phyloP scores from a whole-genome alignment of 1,139 yeast species.

The Pichia sp. region DNA sequence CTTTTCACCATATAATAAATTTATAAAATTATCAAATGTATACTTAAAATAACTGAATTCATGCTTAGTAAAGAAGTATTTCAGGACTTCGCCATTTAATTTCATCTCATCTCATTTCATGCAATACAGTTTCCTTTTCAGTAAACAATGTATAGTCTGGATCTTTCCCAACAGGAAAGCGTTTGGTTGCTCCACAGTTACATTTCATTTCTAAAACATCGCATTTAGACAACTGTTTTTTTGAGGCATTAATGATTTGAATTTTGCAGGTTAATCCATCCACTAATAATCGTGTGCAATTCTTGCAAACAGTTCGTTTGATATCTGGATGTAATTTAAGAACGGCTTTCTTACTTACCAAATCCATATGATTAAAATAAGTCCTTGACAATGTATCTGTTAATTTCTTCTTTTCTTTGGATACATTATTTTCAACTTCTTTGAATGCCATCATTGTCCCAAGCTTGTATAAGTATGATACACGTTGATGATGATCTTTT shows the following conservation, averaged over 20 bases:
- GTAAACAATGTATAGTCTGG: constrained; percentile 30
- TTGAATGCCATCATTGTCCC: constrained; percentile 31
- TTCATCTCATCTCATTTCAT: constrained; percentile 1
- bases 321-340: constrained; percentile 53
- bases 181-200: constrained; percentile 33
- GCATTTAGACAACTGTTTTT: constrained; percentile 23
- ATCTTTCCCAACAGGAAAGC: constrained; percentile 37
- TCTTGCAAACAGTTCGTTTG: constrained; percentile 58
- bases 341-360: constrained; percentile 59
- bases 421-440: not conserved
- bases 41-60: too few relatives aligned
- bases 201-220: constrained; percentile 33
- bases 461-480: constrained; percentile 52
- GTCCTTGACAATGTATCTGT: constrained; percentile 41
- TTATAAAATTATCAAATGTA: too few relatives aligned
- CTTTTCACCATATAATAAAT: too few relatives aligned
- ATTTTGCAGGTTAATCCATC: constrained; percentile 39
- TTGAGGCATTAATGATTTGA: constrained; percentile 32
- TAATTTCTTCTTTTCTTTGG: constrained; percentile 12
- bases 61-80: too few relatives aligned
- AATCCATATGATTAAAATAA: constrained; percentile 41
- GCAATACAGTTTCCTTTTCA: constrained; percentile 21
- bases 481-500: constrained; percentile 52
- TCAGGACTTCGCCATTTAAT: too few relatives aligned
- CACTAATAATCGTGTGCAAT: constrained; percentile 43